A percentile compares a stretch with the other conserved stretches of the same genome.
Evolutionary conservation across 1,284 basidiomycete species (phyloP).

Genomic region (Sporisorium scitamineum): DNA sequence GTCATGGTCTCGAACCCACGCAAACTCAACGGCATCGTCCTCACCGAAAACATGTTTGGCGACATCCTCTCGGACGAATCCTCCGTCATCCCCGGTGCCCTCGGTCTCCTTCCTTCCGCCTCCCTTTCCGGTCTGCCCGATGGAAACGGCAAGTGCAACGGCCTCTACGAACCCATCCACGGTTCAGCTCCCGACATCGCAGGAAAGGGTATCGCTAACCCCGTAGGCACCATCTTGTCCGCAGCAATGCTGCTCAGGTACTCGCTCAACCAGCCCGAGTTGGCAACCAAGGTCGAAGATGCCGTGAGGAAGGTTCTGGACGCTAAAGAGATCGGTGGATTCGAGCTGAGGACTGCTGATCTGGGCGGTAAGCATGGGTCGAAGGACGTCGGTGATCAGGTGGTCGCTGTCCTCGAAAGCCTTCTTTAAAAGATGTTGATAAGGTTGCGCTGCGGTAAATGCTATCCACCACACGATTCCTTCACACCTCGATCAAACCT

Average conservation of each 20-base stretch:
- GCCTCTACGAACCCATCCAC: conserved; percentile 92
- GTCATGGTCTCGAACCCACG: conserved; percentile 89
- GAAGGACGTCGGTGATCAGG: conserved; percentile 83
- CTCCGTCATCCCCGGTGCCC: conserved; percentile 96
- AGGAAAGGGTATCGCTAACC: conserved; percentile 93
- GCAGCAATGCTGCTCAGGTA: conserved; percentile 95
- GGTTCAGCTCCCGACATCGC: conserved; percentile 89
- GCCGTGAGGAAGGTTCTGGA: conserved; percentile 92
- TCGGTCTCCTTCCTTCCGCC: conserved; percentile 94
- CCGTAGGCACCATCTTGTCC: conserved; percentile 95
- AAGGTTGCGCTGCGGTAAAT: too few relatives aligned
- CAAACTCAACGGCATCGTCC: conserved; percentile 89
- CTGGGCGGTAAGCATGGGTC: conserved; percentile 84
- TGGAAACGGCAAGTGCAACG: conserved; percentile 76
- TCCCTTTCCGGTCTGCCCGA: conserved; percentile 92
- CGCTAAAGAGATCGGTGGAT: conserved; percentile 77
- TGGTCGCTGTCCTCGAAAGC: conserved; percentile 81
- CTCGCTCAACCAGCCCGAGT: conserved; percentile 82
- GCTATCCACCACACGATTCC: too few relatives aligned
- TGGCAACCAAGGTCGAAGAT: conserved; percentile 85
- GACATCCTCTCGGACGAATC: conserved; percentile 91
- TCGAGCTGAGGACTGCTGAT: conserved; percentile 86
- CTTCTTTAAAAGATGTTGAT: conserved; percentile 72
- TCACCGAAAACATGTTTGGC: conserved; percentile 69
- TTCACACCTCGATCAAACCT: too few relatives aligned